These are phyloP conservation scores for Astrothelium macrocarpum DNA, from an alignment of 495 filamentous ascomycete genomes.

Conservation along the genomic window DNA sequence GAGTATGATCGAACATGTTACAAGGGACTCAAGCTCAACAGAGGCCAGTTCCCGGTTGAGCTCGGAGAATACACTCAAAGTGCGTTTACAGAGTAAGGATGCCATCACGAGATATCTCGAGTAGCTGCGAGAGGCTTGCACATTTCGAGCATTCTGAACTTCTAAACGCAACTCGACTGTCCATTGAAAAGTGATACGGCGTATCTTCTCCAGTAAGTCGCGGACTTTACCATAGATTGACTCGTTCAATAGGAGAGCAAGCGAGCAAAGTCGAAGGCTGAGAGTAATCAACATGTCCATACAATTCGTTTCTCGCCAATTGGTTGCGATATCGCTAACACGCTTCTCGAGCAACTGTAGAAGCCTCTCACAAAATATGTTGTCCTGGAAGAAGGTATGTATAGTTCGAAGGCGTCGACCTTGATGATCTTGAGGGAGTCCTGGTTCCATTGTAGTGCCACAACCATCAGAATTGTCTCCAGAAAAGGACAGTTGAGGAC, in stretches of 20 bases:
- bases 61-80: slow-evolving; percentile 32
- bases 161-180: slow-evolving; percentile 37
- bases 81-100: slow-evolving; percentile 42
- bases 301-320: slow-evolving; percentile 43
- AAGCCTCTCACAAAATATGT: slow-evolving; percentile 36
- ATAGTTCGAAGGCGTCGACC: slow-evolving; percentile 26
- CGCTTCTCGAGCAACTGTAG: slow-evolving; percentile 35
- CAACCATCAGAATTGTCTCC: slow-evolving; percentile 10
- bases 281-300: slow-evolving; percentile 44
- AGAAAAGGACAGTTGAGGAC: slow-evolving; percentile 27
- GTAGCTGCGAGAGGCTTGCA: slow-evolving; percentile 27
- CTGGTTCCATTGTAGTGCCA: not conserved
- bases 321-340: slow-evolving; percentile 33
- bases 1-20: slow-evolving; percentile 33
- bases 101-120: slow-evolving; percentile 39
- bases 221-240: slow-evolving; percentile 13
- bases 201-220: not conserved
- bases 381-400: slow-evolving; percentile 40
- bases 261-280: slow-evolving; percentile 24
- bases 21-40: slow-evolving; percentile 21
- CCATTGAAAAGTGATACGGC: slow-evolving; percentile 33
- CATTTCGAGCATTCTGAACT: slow-evolving; percentile 33
- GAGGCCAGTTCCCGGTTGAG: slow-evolving; percentile 3
- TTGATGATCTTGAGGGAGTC: not conserved
- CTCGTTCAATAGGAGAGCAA: not conserved